Evolutionary conservation across 1,284 basidiomycete species (phyloP), one percentile per base, ranked within the genome.

Genomic region (Apiotrichum sp.): DNA sequence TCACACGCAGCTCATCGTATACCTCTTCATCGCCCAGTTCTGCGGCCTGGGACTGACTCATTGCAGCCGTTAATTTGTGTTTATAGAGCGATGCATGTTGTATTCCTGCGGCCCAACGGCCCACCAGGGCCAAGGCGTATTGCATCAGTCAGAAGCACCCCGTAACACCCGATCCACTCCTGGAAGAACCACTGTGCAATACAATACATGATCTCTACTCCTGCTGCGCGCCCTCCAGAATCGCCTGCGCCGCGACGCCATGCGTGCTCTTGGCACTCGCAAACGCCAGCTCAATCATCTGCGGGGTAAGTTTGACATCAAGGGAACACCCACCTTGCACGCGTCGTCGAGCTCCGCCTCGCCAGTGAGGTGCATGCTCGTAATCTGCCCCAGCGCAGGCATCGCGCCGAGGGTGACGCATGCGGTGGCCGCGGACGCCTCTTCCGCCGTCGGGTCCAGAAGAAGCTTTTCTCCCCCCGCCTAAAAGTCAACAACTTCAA

Each of bases 331-430:
- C 63, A 75, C 72, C 22, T 62, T 46, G 16, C 61, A 48, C 11
- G 68, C 67, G 8, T 66, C 60, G 14, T 71, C 69, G 1, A 74
- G 61, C 2, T 64, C 66, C 35, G 63, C 57, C 55, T 80, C 78
- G 10, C 93, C 92, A 6, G 82, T 82, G 67, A 93, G 83, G 84
- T 86, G 87, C 29, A 93, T 61, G 67, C 82, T 88, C 2, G 92
- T 93, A 10, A 93, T 78, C 9, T 82, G 86, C n/a, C 83, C 85
- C n/a, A 98, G 78, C 0, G 93, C 93, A 49, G 95, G 93, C 80
- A 98, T 85, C 58, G 85, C 88, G 1, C 90, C 84, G 33, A 93
- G 73, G 0, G 88, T 82, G 13, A 96, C 61, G 16, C 81, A 83
- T 0, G 86, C 86, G 14, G 77, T 77, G 6, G 86, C 82, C 2